phyloP scores from a whole-genome alignment of 257 asterid species.

The Fraxinus pennsylvanica region DNA sequence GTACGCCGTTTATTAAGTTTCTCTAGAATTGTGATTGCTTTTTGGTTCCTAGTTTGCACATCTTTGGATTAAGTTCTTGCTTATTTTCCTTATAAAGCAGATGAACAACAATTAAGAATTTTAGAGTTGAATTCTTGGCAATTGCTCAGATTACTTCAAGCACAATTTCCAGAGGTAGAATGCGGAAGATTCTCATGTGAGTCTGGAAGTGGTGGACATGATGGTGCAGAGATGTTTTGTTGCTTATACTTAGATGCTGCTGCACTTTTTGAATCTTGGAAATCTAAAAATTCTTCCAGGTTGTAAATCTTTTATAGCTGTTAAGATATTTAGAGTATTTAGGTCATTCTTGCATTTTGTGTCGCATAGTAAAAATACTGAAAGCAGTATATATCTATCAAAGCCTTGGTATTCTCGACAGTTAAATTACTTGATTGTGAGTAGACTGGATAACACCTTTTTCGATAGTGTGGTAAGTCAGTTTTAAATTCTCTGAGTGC shows the following conservation, averaged over 20 bases:
- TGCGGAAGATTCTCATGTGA: conserved; percentile 55
- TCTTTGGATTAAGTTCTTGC: conserved; percentile 11
- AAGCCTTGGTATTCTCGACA: background rate
- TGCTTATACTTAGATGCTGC: conserved; percentile 66
- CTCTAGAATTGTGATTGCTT: background rate
- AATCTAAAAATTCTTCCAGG: conserved; percentile 46
- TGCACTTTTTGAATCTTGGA: conserved; percentile 64
- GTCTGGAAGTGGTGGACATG: conserved; percentile 33
- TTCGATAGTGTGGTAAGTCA: background rate
- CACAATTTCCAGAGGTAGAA: conserved; percentile 52
- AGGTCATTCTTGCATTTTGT: background rate
- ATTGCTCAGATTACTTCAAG: conserved; percentile 65
- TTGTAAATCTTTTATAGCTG: conserved; percentile 20
- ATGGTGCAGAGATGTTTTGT: conserved; percentile 59
- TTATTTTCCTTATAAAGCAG: conserved; percentile 43
- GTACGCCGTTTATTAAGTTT: background rate
- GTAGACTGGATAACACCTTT: background rate
- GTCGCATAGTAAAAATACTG: background rate
- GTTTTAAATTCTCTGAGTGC: background rate
- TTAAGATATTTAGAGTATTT: background rate
- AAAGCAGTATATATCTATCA: background rate
- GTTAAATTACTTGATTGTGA: background rate
- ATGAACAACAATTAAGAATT: conserved; percentile 64
- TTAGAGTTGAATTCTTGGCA: conserved; percentile 89
- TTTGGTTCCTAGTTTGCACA: background rate